Percentiles rank a stretch among this genome's conserved stretches.
These are phyloP conservation scores for Grammothele lineata DNA, from an alignment of 768 basidiomycete species.

Conservation along the genomic window DNA sequence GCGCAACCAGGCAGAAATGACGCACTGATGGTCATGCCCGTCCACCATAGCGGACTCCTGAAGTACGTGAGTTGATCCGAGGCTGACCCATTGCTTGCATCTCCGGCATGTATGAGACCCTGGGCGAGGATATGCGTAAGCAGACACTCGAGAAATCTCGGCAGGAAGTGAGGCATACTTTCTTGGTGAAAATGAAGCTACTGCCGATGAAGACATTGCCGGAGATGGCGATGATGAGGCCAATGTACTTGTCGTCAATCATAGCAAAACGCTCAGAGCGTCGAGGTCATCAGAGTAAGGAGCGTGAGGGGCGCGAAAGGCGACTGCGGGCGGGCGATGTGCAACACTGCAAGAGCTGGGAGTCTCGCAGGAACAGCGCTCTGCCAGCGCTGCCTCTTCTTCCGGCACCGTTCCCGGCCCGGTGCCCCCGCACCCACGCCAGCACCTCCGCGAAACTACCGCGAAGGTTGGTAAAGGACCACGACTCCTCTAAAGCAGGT, in stretches of 20 bases:
- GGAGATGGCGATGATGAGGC: conserved; percentile 58
- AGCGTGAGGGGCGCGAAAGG: background rate
- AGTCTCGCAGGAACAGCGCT: background rate
- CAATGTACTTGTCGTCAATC: conserved; percentile 5
- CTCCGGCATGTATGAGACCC: conserved; percentile 87
- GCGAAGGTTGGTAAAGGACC: too few relatives aligned
- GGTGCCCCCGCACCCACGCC: too few relatives aligned
- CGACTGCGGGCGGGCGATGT: background rate
- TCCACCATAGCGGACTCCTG: conserved; percentile 95
- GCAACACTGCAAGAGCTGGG: background rate
- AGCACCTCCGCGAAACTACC: too few relatives aligned
- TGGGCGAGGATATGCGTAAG: conserved; percentile 24
- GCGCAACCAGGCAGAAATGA: conserved; percentile 16
- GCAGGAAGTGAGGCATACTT: conserved; percentile 45
- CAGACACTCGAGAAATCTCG: too few relatives aligned
- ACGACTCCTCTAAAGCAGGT: too few relatives aligned
- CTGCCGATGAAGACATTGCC: conserved; percentile 87
- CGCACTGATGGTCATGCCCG: conserved; percentile 87
- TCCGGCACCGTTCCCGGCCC: background rate
- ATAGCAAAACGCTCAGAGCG: too few relatives aligned
- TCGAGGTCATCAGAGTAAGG: background rate
- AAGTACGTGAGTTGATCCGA: conserved; percentile 87
- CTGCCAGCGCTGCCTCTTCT: background rate
- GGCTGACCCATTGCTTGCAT: conserved; percentile 47
- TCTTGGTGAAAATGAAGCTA: conserved; percentile 99